Percentiles rank a stretch among this genome's conserved stretches.
Conservation (phyloP, 116 monocot species). For the Dioscorea cayenensis region DNA sequence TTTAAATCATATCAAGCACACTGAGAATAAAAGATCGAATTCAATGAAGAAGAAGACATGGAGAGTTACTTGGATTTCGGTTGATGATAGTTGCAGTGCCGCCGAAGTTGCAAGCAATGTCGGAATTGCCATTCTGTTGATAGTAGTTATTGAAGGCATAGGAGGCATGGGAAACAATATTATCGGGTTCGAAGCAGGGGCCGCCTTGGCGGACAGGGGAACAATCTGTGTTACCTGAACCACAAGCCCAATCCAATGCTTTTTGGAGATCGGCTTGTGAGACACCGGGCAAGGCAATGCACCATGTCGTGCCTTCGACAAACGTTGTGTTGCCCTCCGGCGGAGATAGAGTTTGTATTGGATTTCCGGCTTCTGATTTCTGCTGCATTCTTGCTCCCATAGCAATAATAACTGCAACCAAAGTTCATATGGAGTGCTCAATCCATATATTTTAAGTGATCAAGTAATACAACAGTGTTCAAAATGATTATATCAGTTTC, state of each 20-base stretch:
- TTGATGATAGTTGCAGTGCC: conserved; percentile 53
- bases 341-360: conserved; percentile 43
- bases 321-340: conserved; percentile 97
- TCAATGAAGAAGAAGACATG: neutral
- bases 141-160: conserved; percentile 94
- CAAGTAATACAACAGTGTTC: neutral
- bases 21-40: neutral
- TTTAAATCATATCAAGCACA: neutral
- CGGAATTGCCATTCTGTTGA: conserved; percentile 89
- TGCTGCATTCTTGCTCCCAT: conserved; percentile 7
- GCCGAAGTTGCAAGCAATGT: conserved; percentile 90
- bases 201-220: conserved; percentile 36
- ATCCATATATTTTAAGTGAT: neutral
- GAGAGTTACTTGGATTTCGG: conserved; percentile 56
- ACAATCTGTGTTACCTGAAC: conserved; percentile 64
- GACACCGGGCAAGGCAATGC: conserved; percentile 52
- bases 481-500: neutral
- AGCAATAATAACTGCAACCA: neutral
- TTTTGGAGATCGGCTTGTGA: conserved; percentile 41
- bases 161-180: conserved; percentile 71
- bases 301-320: conserved; percentile 74
- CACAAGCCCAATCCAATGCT: conserved; percentile 90
- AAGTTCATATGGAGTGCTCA: neutral
- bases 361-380: conserved; percentile 41
- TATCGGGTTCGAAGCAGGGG: conserved; percentile 64